phyloP scores from a whole-genome alignment of 139 green algal species.

The Chlamydomonas sp. region DNA sequence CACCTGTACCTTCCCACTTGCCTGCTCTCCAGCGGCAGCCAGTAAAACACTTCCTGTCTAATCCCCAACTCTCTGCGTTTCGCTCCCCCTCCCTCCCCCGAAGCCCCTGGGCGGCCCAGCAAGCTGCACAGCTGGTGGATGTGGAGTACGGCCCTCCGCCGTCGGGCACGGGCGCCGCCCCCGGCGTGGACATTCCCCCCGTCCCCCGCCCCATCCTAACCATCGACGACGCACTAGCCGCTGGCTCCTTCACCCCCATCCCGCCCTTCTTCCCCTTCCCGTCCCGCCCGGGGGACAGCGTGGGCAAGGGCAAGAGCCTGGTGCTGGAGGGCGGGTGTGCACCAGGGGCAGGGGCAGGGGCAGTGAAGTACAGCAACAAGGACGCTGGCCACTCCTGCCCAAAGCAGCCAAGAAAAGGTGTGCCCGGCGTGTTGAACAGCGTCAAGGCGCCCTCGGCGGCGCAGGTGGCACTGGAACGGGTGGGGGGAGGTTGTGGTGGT shows the following conservation, averaged over 20 bases:
- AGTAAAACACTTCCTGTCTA: too few species aligned
- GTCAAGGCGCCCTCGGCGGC: too few species aligned
- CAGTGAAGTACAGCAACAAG: too few species aligned
- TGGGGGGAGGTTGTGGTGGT: not conserved
- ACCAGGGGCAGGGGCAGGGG: too few species aligned
- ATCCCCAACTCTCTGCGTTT: too few species aligned
- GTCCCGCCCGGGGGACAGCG: not conserved
- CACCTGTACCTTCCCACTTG: too few species aligned
- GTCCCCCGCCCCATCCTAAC: slow-evolving; percentile 52
- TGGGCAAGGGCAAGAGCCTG: too few species aligned
- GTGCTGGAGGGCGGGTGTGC: too few species aligned
- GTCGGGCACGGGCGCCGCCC: not conserved
- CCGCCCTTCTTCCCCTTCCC: not conserved
- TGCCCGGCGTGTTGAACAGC: too few species aligned
- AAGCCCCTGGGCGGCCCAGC: slow-evolving; percentile 10
- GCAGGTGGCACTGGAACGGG: not conserved
- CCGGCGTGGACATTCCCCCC: not conserved
- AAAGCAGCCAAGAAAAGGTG: too few species aligned
- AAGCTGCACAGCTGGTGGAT: not conserved
- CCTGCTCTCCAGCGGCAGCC: too few species aligned
- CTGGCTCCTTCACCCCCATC: slow-evolving; percentile 41
- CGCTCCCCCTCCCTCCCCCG: not conserved
- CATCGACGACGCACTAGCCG: slow-evolving; percentile 52
- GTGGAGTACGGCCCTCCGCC: not conserved
- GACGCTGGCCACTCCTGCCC: too few species aligned